These are phyloP conservation scores for Choanephora cucurbitarum DNA, from an alignment of 371 early-diverging fungal species.

Conservation along the genomic window DNA sequence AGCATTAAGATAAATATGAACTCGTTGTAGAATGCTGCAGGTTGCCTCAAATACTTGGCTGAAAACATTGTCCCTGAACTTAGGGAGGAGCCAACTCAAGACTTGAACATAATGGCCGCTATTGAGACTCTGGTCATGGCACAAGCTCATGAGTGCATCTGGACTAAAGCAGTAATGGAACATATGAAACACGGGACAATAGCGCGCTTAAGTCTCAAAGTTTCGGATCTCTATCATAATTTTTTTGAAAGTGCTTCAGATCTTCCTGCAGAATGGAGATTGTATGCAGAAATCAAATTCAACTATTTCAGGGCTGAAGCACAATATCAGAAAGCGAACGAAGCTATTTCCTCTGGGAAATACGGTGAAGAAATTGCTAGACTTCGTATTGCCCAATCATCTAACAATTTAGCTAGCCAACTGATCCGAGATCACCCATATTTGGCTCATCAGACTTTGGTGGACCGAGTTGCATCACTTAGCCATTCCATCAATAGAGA, in stretches of 20 bases:
- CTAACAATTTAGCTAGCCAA: slow-evolving; percentile 13
- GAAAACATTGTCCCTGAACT: slow-evolving; percentile 57
- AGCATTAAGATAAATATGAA: background rate
- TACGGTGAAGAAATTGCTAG: slow-evolving; percentile 88
- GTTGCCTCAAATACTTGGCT: slow-evolving; percentile 68
- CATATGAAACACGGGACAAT: slow-evolving; percentile 76
- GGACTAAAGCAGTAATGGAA: slow-evolving; percentile 79
- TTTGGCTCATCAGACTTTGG: slow-evolving; percentile 15
- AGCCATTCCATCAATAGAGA: slow-evolving; percentile 58
- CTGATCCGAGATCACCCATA: slow-evolving; percentile 29
- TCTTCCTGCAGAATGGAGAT: slow-evolving; percentile 59
- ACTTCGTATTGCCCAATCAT: slow-evolving; percentile 58
- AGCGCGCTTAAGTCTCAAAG: slow-evolving; percentile 74
- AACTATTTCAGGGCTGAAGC: slow-evolving; percentile 75
- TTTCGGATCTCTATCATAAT: slow-evolving; percentile 59
- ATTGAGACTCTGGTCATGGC: slow-evolving; percentile 79
- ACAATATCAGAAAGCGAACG: slow-evolving; percentile 74
- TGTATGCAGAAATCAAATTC: slow-evolving; percentile 68
- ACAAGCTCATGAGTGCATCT: slow-evolving; percentile 89
- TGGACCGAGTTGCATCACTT: slow-evolving; percentile 44
- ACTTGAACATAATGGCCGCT: slow-evolving; percentile 66
- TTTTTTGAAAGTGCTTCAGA: slow-evolving; percentile 54
- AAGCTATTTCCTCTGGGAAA: slow-evolving; percentile 66
- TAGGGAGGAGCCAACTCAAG: slow-evolving; percentile 55
- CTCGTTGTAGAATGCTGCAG: slow-evolving; percentile 70